Conservation (phyloP, 2,329 filamentous ascomycete genomes). For the Annulohypoxylon truncatum region DNA sequence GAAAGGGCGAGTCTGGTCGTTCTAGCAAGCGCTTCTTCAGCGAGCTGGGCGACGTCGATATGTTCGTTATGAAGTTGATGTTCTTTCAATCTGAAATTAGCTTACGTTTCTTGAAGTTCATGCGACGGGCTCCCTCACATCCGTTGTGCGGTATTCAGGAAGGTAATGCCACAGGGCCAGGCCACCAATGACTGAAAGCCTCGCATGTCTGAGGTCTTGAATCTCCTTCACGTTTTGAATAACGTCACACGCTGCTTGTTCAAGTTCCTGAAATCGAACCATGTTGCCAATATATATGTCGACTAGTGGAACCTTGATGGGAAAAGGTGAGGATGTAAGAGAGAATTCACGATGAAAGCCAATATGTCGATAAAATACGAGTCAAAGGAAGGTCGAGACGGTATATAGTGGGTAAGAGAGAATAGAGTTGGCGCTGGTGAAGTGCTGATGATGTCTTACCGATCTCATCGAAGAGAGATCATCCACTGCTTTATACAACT, state of each 20-base stretch:
- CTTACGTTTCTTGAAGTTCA: background rate
- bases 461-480: conserved; percentile 4
- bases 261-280: conserved; percentile 40
- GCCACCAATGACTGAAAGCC: conserved; percentile 45
- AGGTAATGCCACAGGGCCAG: conserved; percentile 47
- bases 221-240: conserved; percentile 47
- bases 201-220: conserved; percentile 39
- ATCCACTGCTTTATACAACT: conserved; percentile 26
- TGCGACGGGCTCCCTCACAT: conserved; percentile 33
- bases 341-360: conserved; percentile 1
- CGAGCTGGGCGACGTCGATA: conserved; percentile 38
- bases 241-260: conserved; percentile 44
- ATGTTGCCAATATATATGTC: conserved; percentile 10
- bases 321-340: background rate
- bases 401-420: conserved; percentile 8
- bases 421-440: conserved; percentile 26
- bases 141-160: conserved; percentile 37
- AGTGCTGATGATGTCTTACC: conserved; percentile 11
- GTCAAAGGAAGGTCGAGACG: conserved; percentile 1
- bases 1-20: conserved; percentile 43
- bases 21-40: conserved; percentile 42
- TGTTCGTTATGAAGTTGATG: conserved; percentile 46
- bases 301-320: conserved; percentile 1
- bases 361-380: conserved; percentile 10
- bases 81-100: conserved; percentile 36